Conservation (phyloP, 2,329 filamentous ascomycete genomes). For the Metarhizium robertsii region DNA sequence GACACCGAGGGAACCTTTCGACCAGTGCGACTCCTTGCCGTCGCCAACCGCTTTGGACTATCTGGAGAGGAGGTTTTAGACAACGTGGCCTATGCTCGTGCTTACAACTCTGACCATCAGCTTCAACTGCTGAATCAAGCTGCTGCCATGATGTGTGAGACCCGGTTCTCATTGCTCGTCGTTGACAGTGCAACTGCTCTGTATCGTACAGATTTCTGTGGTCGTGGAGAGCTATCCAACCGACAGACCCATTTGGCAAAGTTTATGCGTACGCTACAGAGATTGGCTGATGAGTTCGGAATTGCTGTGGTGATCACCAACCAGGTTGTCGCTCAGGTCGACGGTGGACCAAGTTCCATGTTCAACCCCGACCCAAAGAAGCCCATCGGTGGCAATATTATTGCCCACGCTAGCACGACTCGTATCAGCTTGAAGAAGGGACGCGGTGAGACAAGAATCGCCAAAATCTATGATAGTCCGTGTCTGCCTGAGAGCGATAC, state of each 20-base stretch:
- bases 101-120: conserved; percentile 98
- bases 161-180: conserved; percentile 87
- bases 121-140: conserved; percentile 91
- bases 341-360: conserved; percentile 93
- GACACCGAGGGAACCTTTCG: conserved; percentile 97
- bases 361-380: conserved; percentile 99
- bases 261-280: conserved; percentile 77
- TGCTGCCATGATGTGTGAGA: conserved; percentile 98
- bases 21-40: conserved; percentile 80
- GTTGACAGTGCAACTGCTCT: conserved; percentile 94
- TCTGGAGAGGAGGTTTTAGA: conserved; percentile 96
- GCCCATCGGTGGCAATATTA: conserved; percentile 97
- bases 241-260: conserved; percentile 83
- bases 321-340: conserved; percentile 96
- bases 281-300: conserved; percentile 75
- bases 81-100: conserved; percentile 95
- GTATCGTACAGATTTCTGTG: conserved; percentile 93
- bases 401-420: conserved; percentile 94
- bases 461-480: conserved; percentile 98
- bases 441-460: conserved; percentile 86
- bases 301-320: conserved; percentile 99
- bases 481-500: conserved; percentile 95
- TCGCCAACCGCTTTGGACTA: conserved; percentile 88
- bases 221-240: conserved; percentile 92
- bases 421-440: conserved; percentile 93